Base-by-base conservation (phyloP, 2,329 filamentous ascomycete species). In the Verticillium klebahnii region DNA sequence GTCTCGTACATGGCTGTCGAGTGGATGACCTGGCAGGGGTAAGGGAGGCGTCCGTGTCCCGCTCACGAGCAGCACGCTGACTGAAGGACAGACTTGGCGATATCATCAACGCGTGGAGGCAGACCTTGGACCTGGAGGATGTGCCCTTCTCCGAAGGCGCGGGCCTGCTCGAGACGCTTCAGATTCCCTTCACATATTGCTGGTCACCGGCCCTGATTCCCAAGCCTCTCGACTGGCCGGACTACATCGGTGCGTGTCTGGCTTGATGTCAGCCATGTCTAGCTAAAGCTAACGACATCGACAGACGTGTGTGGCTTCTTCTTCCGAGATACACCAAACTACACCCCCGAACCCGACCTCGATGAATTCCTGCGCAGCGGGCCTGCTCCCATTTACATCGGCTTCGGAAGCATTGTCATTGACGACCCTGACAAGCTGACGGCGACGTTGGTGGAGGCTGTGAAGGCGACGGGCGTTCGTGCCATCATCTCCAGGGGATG, bases 11-110 rank as follows among this genome's bases (percentile, higher is more conserved):
- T 84, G 0, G 77, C 92, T 50, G 87, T 92, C 1, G 90, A 92
- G 62, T 87, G 91, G 81, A 80, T 92, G 75, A 89, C 89, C 12
- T 92, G 89, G 89, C 89, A 92, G 73, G 89, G 89, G 68, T 69
- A 63, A 62, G 66, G 23, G 9, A 25, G 11, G 3, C 2, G 32
- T 15, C 14, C 32, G 0, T 39, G 17, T 31, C 8, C 0, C 4
- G 0, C 0, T 3, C 0, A 2, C 8, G 23, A 29, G 37, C 25
- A 58, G 14, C 7, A 29, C 3, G n/a, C 19, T 52, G 45, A 52
- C 45, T 25, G 14, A 34, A 8, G 15, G 3, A n/a, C 31, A 66
- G 64, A 7, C 75, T 92, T 11, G 90, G 90, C 55, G 90, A 93
- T 72, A 76, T 93, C 2, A 89, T 93, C 69, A 93, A 93, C 67